These are phyloP conservation scores for Dictyostelium brefeldianum DNA, from an alignment of 78 protist genomes.

Conservation along the genomic window DNA sequence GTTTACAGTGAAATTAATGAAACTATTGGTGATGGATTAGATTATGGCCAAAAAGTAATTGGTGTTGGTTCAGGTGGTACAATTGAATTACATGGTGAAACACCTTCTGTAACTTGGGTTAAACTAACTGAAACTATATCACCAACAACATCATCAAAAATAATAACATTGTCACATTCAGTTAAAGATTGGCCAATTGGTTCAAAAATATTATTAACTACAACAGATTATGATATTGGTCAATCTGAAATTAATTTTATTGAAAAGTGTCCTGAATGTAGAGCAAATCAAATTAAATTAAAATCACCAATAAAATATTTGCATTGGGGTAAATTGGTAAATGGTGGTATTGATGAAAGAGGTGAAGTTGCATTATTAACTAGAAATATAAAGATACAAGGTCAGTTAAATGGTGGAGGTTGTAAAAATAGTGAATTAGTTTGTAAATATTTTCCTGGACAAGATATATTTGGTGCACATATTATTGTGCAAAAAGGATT, in stretches of 20 bases:
- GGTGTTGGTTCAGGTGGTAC: constrained; percentile 53
- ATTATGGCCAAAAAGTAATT: constrained; percentile 71
- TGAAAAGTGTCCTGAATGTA: neutral
- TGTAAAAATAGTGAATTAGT: constrained; percentile 29
- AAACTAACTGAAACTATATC: neutral
- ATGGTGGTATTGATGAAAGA: constrained; percentile 43
- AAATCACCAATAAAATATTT: neutral
- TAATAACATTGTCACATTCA: constrained; percentile 8
- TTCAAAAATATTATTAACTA: constrained; percentile 21
- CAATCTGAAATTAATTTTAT: constrained; percentile 51
- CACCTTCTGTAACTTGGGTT: neutral
- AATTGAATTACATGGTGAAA: constrained; percentile 39
- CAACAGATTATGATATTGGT: constrained; percentile 38
- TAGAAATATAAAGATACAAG: constrained; percentile 75
- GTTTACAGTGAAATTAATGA: neutral
- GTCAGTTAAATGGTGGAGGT: neutral
- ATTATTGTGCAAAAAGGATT: constrained; percentile 47
- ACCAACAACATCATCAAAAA: neutral
- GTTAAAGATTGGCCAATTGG: constrained; percentile 59
- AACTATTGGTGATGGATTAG: neutral
- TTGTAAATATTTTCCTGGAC: constrained; percentile 32
- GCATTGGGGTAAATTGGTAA: constrained; percentile 49
- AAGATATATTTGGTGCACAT: constrained; percentile 80
- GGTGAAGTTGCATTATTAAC: constrained; percentile 77
- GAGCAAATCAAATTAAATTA: constrained; percentile 5